phyloP scores from a whole-genome alignment of 2,329 filamentous ascomycete species.

The Aspergillus intermedius region DNA sequence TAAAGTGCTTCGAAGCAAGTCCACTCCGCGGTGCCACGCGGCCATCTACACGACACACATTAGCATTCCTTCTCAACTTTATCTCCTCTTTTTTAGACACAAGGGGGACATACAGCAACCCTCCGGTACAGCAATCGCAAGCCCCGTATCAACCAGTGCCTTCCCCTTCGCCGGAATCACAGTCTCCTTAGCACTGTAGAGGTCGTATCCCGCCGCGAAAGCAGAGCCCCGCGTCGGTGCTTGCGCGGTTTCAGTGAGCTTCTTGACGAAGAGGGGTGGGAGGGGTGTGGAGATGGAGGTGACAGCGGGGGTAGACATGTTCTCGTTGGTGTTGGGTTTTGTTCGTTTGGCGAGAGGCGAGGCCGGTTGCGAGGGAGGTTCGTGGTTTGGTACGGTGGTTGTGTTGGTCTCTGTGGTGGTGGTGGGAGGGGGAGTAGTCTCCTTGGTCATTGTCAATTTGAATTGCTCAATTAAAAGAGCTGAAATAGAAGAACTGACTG shows the following conservation, averaged over 20 bases:
- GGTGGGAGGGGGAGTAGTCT: slow-evolving; percentile 34
- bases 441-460: slow-evolving; percentile 33
- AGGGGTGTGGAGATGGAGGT: slow-evolving; percentile 35
- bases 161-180: slow-evolving; percentile 76
- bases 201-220: slow-evolving; percentile 87
- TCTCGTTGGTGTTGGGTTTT: slow-evolving; percentile 50
- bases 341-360: slow-evolving; percentile 76
- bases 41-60: slow-evolving; percentile 55
- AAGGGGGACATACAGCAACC: slow-evolving; percentile 66
- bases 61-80: background rate
- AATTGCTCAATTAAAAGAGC: slow-evolving; percentile 1
- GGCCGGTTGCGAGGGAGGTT: slow-evolving; percentile 55
- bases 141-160: slow-evolving; percentile 80
- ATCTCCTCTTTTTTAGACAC: background rate
- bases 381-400: slow-evolving; percentile 25
- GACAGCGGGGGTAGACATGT: slow-evolving; percentile 21
- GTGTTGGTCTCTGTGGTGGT: slow-evolving; percentile 16
- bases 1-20: slow-evolving; percentile 87
- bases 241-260: slow-evolving; percentile 70
- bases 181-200: slow-evolving; percentile 71
- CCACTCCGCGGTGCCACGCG: slow-evolving; percentile 87
- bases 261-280: slow-evolving; percentile 76
- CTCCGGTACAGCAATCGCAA: slow-evolving; percentile 81
- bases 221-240: slow-evolving; percentile 83
- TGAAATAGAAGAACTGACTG: background rate